Conservation (phyloP, 495 filamentous ascomycete genomes). For the Apiosordaria backusii region DNA sequence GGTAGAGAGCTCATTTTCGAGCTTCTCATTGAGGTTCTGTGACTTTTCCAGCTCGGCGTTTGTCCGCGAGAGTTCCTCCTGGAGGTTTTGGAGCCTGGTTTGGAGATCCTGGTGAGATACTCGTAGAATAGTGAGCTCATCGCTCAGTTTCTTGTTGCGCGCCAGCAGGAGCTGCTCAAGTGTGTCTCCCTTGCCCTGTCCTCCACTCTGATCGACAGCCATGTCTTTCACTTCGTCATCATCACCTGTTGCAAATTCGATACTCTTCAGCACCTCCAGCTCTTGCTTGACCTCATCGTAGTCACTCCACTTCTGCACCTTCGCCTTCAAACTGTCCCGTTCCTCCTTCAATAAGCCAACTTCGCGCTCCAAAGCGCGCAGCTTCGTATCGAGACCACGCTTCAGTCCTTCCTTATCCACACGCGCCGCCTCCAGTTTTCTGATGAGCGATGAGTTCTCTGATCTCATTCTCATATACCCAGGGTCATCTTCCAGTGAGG, state of each 20-base stretch:
- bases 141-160: slow-evolving; percentile 91
- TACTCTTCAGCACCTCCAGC: slow-evolving; percentile 93
- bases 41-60: slow-evolving; percentile 84
- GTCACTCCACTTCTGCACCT: slow-evolving; percentile 84
- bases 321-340: slow-evolving; percentile 66
- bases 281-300: slow-evolving; percentile 96
- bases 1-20: slow-evolving; percentile 87
- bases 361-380: slow-evolving; percentile 72
- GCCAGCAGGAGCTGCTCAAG: slow-evolving; percentile 88
- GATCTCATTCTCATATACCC: slow-evolving; percentile 78
- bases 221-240: slow-evolving; percentile 61
- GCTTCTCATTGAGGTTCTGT: slow-evolving; percentile 75
- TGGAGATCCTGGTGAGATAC: slow-evolving; percentile 94
- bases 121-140: slow-evolving; percentile 86
- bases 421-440: slow-evolving; percentile 77
- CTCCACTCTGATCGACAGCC: slow-evolving; percentile 45
- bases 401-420: slow-evolving; percentile 78
- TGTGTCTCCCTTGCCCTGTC: slow-evolving; percentile 67
- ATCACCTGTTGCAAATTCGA: slow-evolving; percentile 89
- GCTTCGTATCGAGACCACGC: slow-evolving; percentile 65
- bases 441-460: slow-evolving; percentile 85
- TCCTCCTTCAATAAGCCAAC: slow-evolving; percentile 61
- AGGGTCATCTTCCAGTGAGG: slow-evolving; percentile 78
- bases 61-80: slow-evolving; percentile 77
- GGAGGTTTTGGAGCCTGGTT: slow-evolving; percentile 69